Conservation (phyloP, 352 stramenopile species). For the Pythium dissimile region DNA sequence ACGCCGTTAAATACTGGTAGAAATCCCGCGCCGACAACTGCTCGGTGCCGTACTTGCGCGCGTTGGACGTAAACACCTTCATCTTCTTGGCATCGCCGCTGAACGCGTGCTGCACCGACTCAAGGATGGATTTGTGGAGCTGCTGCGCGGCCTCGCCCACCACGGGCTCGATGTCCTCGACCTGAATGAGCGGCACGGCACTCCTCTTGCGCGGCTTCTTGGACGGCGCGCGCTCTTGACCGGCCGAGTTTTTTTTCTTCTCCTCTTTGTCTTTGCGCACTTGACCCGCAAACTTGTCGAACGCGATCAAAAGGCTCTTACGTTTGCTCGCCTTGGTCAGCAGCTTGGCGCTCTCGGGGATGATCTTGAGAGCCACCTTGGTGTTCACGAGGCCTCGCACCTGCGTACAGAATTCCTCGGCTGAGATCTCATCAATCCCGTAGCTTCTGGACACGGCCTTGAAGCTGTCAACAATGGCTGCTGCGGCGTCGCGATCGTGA, state of each 20-base stretch:
- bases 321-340: constrained; percentile 56
- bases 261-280: constrained; percentile 73
- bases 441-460: constrained; percentile 56
- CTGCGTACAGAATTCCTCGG: constrained; percentile 68
- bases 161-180: constrained; percentile 81
- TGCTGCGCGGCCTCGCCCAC: constrained; percentile 78
- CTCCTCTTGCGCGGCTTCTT: constrained; percentile 46
- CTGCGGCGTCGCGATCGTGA: constrained; percentile 35
- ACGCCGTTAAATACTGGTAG: constrained; percentile 88
- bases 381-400: constrained; percentile 67
- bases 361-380: constrained; percentile 69
- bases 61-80: constrained; percentile 82
- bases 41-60: constrained; percentile 82
- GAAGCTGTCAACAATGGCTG: constrained; percentile 52
- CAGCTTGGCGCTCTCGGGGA: constrained; percentile 70
- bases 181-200: constrained; percentile 34
- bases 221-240: constrained; percentile 24
- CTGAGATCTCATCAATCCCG: constrained; percentile 59
- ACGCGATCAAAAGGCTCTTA: constrained; percentile 45
- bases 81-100: constrained; percentile 77
- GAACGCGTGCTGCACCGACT: constrained; percentile 71
- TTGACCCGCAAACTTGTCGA: constrained; percentile 61
- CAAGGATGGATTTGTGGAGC: constrained; percentile 81
- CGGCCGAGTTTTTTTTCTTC: constrained; percentile 52
- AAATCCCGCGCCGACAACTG: constrained; percentile 85